Evolutionary conservation across 768 basidiomycete genomes (phyloP), one percentile per base, ranked within the genome.

Genomic region (Amanita muscaria): DNA sequence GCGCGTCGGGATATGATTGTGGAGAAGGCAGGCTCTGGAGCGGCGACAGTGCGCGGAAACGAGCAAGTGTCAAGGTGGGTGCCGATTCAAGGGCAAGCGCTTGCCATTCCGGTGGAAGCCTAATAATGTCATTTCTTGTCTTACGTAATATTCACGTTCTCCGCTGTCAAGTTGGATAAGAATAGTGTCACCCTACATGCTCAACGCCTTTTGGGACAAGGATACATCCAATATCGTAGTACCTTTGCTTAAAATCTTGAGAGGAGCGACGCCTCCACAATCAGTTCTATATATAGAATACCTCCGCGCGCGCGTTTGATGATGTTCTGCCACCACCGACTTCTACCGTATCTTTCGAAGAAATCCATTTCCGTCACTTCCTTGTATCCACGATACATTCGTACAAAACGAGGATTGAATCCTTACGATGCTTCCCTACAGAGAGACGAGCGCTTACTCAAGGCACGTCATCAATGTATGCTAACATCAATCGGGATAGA

Each of bases 361-460:
- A 12, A 10, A 18, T 24, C 32, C 15, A 24, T 24, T 19, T 30
- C 40, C 27, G n/a, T n/a, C n/a, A n/a, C n/a, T n/a, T 37, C 22
- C 21, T 40, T 48, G 23, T 30, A 18, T 19, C 35, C 39, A 29
- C 49, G 58, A 31, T 48, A 47, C 12, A 47, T 52, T 30, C 54
- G 58, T 18, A 57, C 51, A 14, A 59, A 52, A 45, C 27, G 48
- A 7, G 51, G 53, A 30, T 53, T 44, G 21, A 49, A 51, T 37
- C 51, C 53, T 23, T n/a, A 29, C 21, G 44, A 46, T 8, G 14
- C 27, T 21, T 39, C 37, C 4, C 16, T 52, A 31, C 37, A 56
- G 37, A 49, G 52, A 32, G 61, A 62, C 31, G 61, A 62, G 44
- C 50, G 55, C 27, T 53, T 60, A 4, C 45, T 60, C n/a, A 58